Conservation (phyloP, 257 asterid genomes). For the Fraxinus pennsylvanica region DNA sequence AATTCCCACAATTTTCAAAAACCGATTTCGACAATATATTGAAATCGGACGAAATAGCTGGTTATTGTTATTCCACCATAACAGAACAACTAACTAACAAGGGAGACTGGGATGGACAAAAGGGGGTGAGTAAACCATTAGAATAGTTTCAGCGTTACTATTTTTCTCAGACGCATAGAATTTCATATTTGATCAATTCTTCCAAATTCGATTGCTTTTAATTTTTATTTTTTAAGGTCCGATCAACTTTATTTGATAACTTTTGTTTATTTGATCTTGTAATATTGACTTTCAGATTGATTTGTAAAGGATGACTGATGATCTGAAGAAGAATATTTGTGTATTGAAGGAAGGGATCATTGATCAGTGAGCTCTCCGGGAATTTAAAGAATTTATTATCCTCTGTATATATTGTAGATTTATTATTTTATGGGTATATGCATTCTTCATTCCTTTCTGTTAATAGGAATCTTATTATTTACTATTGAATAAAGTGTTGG, state of each 20-base stretch:
- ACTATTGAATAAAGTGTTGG: slow-evolving; percentile 4
- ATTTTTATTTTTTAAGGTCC: slow-evolving; percentile 5
- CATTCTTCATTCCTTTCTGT: slow-evolving; percentile 5
- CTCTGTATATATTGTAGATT: slow-evolving; percentile 31
- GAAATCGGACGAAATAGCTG: neutral
- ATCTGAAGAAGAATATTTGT: slow-evolving; percentile 32
- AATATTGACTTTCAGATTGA: slow-evolving; percentile 28
- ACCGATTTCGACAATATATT: slow-evolving; percentile 5
- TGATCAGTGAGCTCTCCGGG: slow-evolving; percentile 29
- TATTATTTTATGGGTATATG: slow-evolving; percentile 3
- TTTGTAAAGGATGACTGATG: slow-evolving; percentile 30
- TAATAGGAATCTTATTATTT: neutral
- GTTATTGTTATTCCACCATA: neutral
- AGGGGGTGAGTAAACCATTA: slow-evolving; percentile 6
- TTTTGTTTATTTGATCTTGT: neutral
- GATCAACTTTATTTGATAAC: neutral
- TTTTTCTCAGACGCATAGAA: neutral
- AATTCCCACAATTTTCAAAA: slow-evolving; percentile 15
- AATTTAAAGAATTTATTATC: neutral
- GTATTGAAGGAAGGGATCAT: slow-evolving; percentile 27
- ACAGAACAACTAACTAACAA: slow-evolving; percentile 11
- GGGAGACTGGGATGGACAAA: neutral
- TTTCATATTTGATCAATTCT: slow-evolving; percentile 9
- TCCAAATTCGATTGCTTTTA: slow-evolving; percentile 4
- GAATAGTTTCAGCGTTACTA: neutral